Base-by-base conservation (phyloP, 179 eudicot species). In the Actinidia arguta region DNA sequence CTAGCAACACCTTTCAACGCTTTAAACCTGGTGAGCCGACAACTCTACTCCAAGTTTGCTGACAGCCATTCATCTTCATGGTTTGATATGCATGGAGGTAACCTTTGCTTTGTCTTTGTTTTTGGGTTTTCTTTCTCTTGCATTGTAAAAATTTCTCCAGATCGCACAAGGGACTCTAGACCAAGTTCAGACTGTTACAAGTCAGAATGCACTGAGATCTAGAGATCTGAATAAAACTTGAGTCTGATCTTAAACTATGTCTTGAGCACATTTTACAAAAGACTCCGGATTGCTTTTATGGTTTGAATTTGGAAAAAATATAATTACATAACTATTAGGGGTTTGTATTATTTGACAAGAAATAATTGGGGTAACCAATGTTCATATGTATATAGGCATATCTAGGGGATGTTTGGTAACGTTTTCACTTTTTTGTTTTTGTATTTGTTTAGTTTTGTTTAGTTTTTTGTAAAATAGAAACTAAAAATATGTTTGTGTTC, bases 1-100 rank as follows among this genome's bases (percentile, higher is more conserved):
- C 89, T 76, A 64, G 80, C 47, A 78, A 90, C 79, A 81, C 83
- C 89, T 87, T 73, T 82, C 85, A 91, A 78, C 78, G 82, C 27
- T 88, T 90, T 67, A 96, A 93, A 82, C 89, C 91, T 55, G 99
- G 81, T 84, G 95, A 78, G 98, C 93, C 99, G n/a, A n/a, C n/a
- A n/a, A 98, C 17, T 96, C 99, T 12, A 83, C 96, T 3, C 95
- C 99, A 75, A 93, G 95, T 98, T 93, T 96, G n/a, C n/a, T n/a
- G n/a, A n/a, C n/a, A n/a, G n/a, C n/a, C 99, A 98, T n/a, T 96
- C 99, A 16, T 84, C 96, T 3, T 96, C 99, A 75, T 95, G 95
- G 98, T 93, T 96, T 86, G 99, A 96, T 84, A 90, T 96, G 98
- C 89, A 85, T 89, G 91, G 93, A 90, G 99, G 98, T 96, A 86